Conservation (phyloP, 1,139 yeast genomes). For the Protomyces lactucae-debilis region DNA sequence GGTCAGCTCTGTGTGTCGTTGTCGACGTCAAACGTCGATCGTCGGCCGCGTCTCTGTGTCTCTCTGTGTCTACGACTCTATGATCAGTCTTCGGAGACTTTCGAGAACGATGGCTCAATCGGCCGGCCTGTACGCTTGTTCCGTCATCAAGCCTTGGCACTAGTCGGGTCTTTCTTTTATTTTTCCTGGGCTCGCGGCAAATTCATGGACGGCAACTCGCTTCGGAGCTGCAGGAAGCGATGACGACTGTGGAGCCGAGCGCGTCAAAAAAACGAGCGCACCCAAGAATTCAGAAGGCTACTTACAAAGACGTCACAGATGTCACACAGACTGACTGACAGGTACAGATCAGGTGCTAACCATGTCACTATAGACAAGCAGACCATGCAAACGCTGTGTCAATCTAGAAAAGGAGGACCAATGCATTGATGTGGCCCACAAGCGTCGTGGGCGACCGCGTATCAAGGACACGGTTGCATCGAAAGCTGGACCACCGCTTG, state of each 20-base stretch:
- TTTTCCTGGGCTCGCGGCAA: no score
- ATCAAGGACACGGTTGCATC: constrained; percentile 16
- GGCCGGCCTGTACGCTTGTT: no score
- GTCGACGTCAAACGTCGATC: background rate
- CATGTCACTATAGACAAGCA: constrained; percentile 1
- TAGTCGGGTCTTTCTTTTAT: background rate
- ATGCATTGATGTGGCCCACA: constrained; percentile 31
- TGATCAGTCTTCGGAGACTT: no score
- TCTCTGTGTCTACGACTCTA: no score
- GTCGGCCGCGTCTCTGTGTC: no score
- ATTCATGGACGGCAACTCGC: background rate
- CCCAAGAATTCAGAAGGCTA: background rate
- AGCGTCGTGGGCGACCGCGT: constrained; percentile 32
- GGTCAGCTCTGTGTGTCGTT: background rate
- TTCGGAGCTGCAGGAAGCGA: background rate
- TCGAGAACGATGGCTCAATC: no score
- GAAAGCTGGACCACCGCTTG: background rate
- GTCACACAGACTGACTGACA: background rate
- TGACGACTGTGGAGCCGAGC: background rate
- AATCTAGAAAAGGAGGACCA: constrained; percentile 29
- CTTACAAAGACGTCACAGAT: background rate
- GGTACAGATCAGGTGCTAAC: background rate
- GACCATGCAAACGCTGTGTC: constrained; percentile 31
- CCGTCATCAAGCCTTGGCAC: no score
- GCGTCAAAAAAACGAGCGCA: background rate